Evolutionary conservation across 192 early-diverging fungal genomes (phyloP), one percentile per base, ranked within the genome.

Genomic region (Gonapodya sp.): DNA sequence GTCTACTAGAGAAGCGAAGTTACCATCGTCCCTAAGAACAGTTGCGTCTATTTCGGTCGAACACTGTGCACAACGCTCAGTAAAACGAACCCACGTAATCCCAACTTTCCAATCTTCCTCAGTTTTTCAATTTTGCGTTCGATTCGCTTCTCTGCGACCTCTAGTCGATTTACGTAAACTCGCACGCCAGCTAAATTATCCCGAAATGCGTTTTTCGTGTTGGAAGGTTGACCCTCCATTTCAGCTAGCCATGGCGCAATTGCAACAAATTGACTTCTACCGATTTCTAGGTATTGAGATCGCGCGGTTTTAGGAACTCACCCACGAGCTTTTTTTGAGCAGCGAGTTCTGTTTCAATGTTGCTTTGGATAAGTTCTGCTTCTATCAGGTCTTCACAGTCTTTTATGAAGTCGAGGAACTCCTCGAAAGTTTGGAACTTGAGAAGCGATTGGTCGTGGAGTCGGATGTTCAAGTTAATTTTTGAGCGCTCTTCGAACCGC

Each of bases 151-250:
- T 89, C 92, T 1, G 95, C 95, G 31, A 91, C 83, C 33, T 90
- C 86, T 30, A 96, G 87, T 1, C 93, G 84, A 79, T 93, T 94
- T 32, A 96, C 83, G 82, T 96, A 95, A 1, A 92, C 87, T 16
- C 89, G 82, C 2, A 96, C 46, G 46, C 46, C 46, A 24, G 46
- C 46, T 24, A 64, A 64, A 24, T 64, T 64, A 24, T 64, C 46
- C 24, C 46, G 8, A 24, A 16, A 8, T 24, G 8, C 24, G 46
- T 64, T 64, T 24, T 64, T 24, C n/a, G n/a, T n/a, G 46, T 64
- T 8, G 46, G 24, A 8, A 16, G 46, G 46, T 24, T 8, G 8
- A 24, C 8, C 46, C 24, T 64, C 46, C 46, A 64, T 64, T 24
- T 64, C 46, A 24, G 46, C 46, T 64, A n/a, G n/a, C n/a, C n/a